Conservation (phyloP, 164 flowering plant genomes). For the Protea cynaroides region DNA sequence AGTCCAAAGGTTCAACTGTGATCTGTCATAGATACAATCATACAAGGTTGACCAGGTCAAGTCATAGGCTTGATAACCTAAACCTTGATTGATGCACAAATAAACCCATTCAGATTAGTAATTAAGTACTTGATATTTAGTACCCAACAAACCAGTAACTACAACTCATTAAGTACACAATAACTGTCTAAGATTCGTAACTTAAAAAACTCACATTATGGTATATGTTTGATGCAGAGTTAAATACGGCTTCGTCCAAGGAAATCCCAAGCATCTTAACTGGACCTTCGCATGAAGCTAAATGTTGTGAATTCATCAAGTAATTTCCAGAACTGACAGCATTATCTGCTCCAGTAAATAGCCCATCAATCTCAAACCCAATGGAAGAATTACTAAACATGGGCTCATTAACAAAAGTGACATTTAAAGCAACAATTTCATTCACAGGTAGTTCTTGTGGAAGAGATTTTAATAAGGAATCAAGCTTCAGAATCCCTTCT, state of each 20-base stretch:
- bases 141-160: background rate
- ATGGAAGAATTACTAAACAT: conserved; percentile 51
- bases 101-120: background rate
- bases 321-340: conserved; percentile 9
- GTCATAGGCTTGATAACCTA: background rate
- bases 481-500: conserved; percentile 62
- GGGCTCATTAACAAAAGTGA: conserved; percentile 58
- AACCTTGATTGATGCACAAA: background rate
- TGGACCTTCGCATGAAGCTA: conserved; percentile 31
- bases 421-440: conserved; percentile 31
- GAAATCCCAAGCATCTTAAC: conserved; percentile 75
- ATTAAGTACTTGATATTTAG: background rate
- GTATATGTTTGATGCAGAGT: conserved; percentile 57
- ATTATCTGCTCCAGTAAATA: conserved; percentile 37
- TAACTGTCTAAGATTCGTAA: background rate
- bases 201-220: conserved; percentile 41
- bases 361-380: conserved; percentile 71
- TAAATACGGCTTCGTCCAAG: conserved; percentile 63
- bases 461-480: conserved; percentile 53
- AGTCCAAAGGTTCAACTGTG: background rate
- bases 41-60: background rate
- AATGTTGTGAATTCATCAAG: conserved; percentile 14
- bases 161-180: too few relatives aligned
- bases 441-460: conserved; percentile 48
- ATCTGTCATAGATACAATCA: background rate